phyloP scores from a whole-genome alignment of 768 basidiomycete species.

The Plicaturopsis crispa region DNA sequence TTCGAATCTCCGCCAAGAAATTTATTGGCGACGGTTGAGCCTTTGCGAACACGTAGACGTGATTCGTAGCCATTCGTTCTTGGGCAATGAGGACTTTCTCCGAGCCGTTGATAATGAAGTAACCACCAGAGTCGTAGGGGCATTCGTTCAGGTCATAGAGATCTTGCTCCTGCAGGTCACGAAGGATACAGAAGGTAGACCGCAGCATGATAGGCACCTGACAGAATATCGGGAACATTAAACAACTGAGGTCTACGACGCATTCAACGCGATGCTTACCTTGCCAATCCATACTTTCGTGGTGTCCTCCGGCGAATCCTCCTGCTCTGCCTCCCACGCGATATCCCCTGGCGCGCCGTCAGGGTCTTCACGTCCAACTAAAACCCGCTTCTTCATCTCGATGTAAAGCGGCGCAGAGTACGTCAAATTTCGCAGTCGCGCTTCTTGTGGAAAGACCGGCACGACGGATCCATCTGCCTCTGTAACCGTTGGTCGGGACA shows the following conservation, averaged over 20 bases:
- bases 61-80: constrained; percentile 99
- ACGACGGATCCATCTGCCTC: constrained; percentile 94
- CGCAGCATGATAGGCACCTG: constrained; percentile 98
- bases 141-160: constrained; percentile 94
- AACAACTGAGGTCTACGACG: neutral
- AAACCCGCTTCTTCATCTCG: constrained; percentile 85
- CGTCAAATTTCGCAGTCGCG: constrained; percentile 87
- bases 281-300: constrained; percentile 94
- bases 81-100: constrained; percentile 99
- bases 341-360: constrained; percentile 76
- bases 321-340: constrained; percentile 69
- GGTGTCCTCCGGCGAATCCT: constrained; percentile 51
- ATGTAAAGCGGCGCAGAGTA: constrained; percentile 95
- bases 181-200: constrained; percentile 90
- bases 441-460: constrained; percentile 95
- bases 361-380: constrained; percentile 75
- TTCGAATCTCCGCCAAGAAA: constrained; percentile 94
- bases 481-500: constrained; percentile 89
- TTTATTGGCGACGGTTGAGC: constrained; percentile 93
- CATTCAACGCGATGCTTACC: constrained; percentile 36
- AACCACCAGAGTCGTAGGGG: constrained; percentile 97
- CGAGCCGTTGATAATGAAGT: constrained; percentile 99
- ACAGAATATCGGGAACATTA: neutral
- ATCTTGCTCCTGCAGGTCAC: constrained; percentile 69
- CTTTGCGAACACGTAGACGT: constrained; percentile 98